A percentile compares a stretch with the other conserved stretches of the same genome.
These are phyloP conservation scores for Bidens hawaiensis DNA, from an alignment of 140 eudicot species.

Conservation along the genomic window DNA sequence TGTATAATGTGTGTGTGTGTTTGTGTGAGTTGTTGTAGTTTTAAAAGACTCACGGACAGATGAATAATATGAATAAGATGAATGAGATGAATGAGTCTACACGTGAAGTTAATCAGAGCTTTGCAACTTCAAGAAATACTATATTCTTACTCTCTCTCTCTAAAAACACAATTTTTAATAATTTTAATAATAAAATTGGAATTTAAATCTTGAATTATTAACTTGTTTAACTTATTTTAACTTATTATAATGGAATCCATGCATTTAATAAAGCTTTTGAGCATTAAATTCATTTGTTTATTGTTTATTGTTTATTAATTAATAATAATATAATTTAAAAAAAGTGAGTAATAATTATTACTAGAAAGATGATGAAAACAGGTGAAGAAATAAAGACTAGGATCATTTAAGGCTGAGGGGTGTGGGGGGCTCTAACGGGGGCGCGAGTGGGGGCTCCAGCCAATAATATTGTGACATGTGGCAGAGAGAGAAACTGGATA, in stretches of 20 bases:
- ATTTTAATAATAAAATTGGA: neutral
- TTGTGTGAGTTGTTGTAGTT: constrained; percentile 15
- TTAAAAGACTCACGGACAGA: constrained; percentile 37
- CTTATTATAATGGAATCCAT: neutral
- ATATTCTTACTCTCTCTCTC: constrained; percentile 3
- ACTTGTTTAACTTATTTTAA: too few relatives aligned
- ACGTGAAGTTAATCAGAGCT: constrained; percentile 50
- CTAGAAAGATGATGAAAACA: constrained; percentile 12
- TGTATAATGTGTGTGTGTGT: constrained; percentile 2
- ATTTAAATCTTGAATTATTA: constrained; percentile 10
- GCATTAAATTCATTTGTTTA: constrained; percentile 14
- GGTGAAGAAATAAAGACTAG: constrained; percentile 35
- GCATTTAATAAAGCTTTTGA: constrained; percentile 6
- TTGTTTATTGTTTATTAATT: too few relatives aligned
- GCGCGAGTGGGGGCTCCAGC: too few relatives aligned
- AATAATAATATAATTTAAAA: too few relatives aligned
- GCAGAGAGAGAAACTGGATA: too few relatives aligned
- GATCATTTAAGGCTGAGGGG: constrained; percentile 30
- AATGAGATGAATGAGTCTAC: constrained; percentile 30
- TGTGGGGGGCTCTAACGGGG: too few relatives aligned
- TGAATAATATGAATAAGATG: too few relatives aligned
- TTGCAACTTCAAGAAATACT: constrained; percentile 35
- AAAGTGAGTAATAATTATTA: constrained; percentile 5
- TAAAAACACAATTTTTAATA: neutral
- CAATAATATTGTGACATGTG: too few relatives aligned